These are phyloP conservation scores for Fusarium cicatricum DNA, from an alignment of 2,329 filamentous ascomycete genomes.

Conservation along the genomic window DNA sequence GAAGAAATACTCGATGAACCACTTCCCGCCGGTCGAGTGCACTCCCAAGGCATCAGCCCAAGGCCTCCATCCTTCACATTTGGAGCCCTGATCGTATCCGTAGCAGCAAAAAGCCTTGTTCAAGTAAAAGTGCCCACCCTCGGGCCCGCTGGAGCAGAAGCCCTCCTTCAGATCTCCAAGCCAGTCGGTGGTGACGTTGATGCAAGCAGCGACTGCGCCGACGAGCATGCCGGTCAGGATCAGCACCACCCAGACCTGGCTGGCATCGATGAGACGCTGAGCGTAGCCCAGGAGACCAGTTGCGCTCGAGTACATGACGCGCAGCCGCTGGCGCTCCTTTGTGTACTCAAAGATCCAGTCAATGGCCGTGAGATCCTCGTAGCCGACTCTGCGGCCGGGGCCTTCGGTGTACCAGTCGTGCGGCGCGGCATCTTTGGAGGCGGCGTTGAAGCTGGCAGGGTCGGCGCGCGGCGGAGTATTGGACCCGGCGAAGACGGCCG, in stretches of 20 bases:
- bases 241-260: conserved; percentile 91
- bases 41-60: conserved; percentile 83
- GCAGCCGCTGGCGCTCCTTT: conserved; percentile 88
- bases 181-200: conserved; percentile 93
- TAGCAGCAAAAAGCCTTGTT: conserved; percentile 93
- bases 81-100: conserved; percentile 82
- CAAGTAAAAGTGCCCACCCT: conserved; percentile 88
- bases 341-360: conserved; percentile 99
- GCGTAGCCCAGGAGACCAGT: conserved; percentile 77
- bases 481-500: conserved; percentile 25
- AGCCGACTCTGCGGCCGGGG: conserved; percentile 87
- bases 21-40: conserved; percentile 71
- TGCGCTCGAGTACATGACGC: conserved; percentile 75
- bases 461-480: conserved; percentile 22
- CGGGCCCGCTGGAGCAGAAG: conserved; percentile 77
- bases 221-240: conserved; percentile 86
- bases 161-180: conserved; percentile 91
- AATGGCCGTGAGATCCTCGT: conserved; percentile 96
- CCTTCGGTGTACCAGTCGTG: conserved; percentile 91
- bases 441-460: conserved; percentile 23
- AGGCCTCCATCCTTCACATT: conserved; percentile 86
- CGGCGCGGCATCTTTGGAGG: conserved; percentile 57
- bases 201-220: conserved; percentile 84
- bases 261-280: conserved; percentile 79
- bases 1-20: conserved; percentile 86